A percentile compares a stretch with the other conserved stretches of the same genome.
phyloP scores from a whole-genome alignment of 202 grass and related monocot species.

The Carex arenaria region DNA sequence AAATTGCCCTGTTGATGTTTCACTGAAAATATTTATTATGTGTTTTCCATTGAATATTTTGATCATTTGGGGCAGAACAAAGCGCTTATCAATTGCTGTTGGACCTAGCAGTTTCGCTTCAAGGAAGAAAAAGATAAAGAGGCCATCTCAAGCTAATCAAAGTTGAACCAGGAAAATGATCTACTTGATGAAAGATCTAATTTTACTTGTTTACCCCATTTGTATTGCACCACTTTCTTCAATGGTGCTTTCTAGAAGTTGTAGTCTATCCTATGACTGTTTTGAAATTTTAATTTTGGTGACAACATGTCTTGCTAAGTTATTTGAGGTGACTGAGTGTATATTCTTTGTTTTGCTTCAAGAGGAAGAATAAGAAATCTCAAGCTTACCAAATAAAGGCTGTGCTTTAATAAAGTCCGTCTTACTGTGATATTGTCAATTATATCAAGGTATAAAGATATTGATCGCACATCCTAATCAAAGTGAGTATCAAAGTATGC shows the following conservation, averaged over 20 bases:
- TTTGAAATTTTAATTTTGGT: background rate
- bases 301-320: background rate
- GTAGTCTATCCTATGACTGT: background rate
- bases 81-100: conserved; percentile 55
- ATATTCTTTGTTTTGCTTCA: background rate
- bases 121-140: conserved; percentile 87
- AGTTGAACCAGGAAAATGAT: conserved; percentile 2
- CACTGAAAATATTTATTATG: background rate
- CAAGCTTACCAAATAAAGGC: background rate
- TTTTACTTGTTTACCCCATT: background rate
- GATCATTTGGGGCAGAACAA: conserved; percentile 48
- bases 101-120: conserved; percentile 87
- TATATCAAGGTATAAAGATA: background rate
- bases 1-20: background rate
- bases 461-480: no score
- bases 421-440: background rate
- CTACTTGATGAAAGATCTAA: background rate
- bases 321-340: background rate
- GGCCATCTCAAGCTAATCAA: background rate
- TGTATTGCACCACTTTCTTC: background rate
- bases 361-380: background rate
- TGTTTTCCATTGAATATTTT: background rate
- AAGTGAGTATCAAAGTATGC: background rate
- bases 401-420: background rate
- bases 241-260: background rate